phyloP scores from a whole-genome alignment of 2,329 filamentous ascomycete species.

The Myriosclerotinia scirpicola region DNA sequence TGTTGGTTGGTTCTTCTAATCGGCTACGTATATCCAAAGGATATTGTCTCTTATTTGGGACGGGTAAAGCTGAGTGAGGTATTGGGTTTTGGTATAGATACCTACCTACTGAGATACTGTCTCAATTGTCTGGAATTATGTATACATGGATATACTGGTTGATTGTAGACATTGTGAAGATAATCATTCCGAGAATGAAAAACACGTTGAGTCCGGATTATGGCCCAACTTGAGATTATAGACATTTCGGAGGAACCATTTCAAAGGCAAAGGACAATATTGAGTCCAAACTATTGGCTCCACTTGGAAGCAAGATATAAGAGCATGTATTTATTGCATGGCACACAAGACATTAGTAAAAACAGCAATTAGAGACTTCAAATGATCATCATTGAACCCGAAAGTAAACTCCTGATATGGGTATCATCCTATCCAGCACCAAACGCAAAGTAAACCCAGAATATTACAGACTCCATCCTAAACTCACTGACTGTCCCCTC shows the following conservation, averaged over 20 bases:
- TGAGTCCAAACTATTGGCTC: background rate
- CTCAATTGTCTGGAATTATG: background rate
- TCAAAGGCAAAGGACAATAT: background rate
- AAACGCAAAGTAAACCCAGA: background rate
- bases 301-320: background rate
- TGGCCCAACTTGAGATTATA: background rate
- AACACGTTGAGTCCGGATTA: background rate
- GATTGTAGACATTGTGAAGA: background rate
- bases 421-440: constrained; percentile 17
- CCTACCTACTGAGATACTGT: background rate
- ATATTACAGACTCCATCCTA: background rate
- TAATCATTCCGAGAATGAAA: background rate
- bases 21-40: background rate
- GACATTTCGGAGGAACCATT: background rate
- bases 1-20: background rate
- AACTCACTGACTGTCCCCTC: background rate
- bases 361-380: background rate
- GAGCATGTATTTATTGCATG: background rate
- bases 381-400: constrained; percentile 4
- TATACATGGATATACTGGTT: background rate
- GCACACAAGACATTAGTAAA: background rate
- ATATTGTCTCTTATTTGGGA: background rate
- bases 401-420: constrained; percentile 16
- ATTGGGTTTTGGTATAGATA: background rate
- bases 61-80: background rate